Conservation (phyloP, 1,139 yeast species). For the Hemisphaericaspora lyxosophila region DNA sequence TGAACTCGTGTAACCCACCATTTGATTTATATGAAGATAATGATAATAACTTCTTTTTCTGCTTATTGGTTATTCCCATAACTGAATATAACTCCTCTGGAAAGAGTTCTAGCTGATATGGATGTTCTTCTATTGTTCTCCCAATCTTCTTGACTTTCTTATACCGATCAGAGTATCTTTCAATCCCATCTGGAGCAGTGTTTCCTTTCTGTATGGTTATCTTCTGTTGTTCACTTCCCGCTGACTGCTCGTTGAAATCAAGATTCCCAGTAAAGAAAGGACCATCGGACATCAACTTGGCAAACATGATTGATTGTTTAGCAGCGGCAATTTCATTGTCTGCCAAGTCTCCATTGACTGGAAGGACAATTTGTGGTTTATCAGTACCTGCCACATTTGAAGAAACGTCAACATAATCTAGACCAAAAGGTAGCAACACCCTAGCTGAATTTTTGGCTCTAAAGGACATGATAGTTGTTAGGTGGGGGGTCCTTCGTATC, state of each 20-base stretch:
- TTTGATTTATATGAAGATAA: conserved; percentile 49
- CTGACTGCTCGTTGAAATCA: conserved; percentile 13
- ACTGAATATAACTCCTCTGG: conserved; percentile 78
- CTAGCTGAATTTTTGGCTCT: conserved; percentile 24
- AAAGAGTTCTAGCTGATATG: conserved; percentile 68
- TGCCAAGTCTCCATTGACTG: conserved; percentile 66
- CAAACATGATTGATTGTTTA: conserved; percentile 60
- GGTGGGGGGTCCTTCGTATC: too few species aligned
- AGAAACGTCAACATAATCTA: conserved; percentile 61
- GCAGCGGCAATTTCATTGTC: conserved; percentile 60
- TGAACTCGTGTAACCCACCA: conserved; percentile 46
- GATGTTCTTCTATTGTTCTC: conserved; percentile 78
- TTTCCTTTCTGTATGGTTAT: conserved; percentile 6
- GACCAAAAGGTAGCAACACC: conserved; percentile 61
- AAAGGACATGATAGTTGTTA: conserved; percentile 28
- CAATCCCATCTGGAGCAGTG: conserved; percentile 53
- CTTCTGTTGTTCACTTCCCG: conserved; percentile 15
- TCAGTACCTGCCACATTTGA: conserved; percentile 32
- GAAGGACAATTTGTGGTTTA: conserved; percentile 48
- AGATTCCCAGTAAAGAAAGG: conserved; percentile 71
- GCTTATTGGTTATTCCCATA: conserved; percentile 64
- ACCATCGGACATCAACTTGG: conserved; percentile 63
- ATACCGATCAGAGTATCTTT: conserved; percentile 73
- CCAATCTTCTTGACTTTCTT: conserved; percentile 74
- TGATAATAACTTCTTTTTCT: conserved; percentile 51